Evolutionary conservation across 495 filamentous ascomycete species (phyloP), one percentile per base, ranked within the genome.

Genomic region (Xylaria longipes): DNA sequence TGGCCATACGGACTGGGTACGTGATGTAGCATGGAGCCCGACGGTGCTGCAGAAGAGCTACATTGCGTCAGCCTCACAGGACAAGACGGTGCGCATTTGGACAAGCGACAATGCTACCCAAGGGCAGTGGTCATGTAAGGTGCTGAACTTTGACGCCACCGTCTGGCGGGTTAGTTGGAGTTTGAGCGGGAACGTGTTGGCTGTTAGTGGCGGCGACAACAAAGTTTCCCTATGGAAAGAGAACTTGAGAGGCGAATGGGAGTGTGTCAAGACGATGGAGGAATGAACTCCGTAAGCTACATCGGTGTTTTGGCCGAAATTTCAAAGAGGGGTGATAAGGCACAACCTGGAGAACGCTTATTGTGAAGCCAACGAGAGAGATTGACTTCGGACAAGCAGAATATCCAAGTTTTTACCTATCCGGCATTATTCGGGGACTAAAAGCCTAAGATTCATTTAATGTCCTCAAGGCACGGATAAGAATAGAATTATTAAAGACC

Each of bases 111-210:
- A 88, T 15, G 86, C 88, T 68, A 81, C 79, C 79, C 82, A 83
- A 65, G 80, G 82, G 14, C 86, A 93, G 76, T 99, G 97, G 97
- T 85, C 88, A 52, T 90, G 88, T 82, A 95, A 95, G 80, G 88
- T 90, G 31, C 86, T 98, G 71, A 88, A 90, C 70, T 97, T 99
- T 72, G 95, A 97, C 12, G 89, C 89, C 14, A 93, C 94, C 62
- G 85, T 97, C 72, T 99, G 97, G 97, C 89, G 95, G 46, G 96
- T 97, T 17, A 97, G 94, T 85, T 99, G 97, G 97, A 97, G 93
- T 76, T 86, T 98, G 74, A 97, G 94, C 82, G 97, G 97, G 27
- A 99, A 99, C 83, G 96, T 98, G 46, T 85, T 99, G 74, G 97
- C 97, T 17, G 94, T 97, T 67, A 92, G 90, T 75, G 92, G 92